Evolutionary conservation across 805 yeast species (phyloP), one percentile per base, ranked within the genome.

Genomic region (Komagataella mondaviorum): DNA sequence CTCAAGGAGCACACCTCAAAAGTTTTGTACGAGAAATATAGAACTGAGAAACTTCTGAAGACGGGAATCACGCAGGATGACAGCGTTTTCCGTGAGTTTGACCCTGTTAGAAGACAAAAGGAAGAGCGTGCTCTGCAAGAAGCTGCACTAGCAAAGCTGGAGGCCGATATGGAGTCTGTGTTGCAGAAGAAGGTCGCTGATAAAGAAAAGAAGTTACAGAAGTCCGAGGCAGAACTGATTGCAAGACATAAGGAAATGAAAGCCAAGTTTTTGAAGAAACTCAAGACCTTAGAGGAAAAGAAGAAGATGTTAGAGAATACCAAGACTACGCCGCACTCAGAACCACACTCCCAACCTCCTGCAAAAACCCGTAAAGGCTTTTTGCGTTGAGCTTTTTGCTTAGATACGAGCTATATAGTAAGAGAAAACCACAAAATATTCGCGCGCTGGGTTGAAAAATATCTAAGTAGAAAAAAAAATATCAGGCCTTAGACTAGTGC

Each of bases 221-320:
- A 88, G 71, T 88, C 96, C 48, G 99, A 93, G 72, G 93, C 95
- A 53, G 99, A 93, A 69, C 78, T 93, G 63, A 91, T 91, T 66
- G 79, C 93, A 45, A 84, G 95, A 68, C 99, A 93, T 70, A 88
- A 88, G 69, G 98, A 93, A 68, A 90, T 91, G 91, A 91, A 91
- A 70, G 97, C 91, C 63, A 88, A 88, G 70, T 77, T 93, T 65
- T 75, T 85, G 57, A 85, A 85, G 67, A 96, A 91, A 70, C 80
- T 91, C 57, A 85, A 84, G 64, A 80, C 89, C 61, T 77, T 93
- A 62, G 98, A 93, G 68, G 96, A 89, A 58, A 88, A 88, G 71
- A 90, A 89, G 71, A 77, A 75, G 55, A 88, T 82, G 65, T 75
- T 93, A 59, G 93, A 86, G 54, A 66, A 69, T 68, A 60, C 76